Conservation (phyloP, 2,329 filamentous ascomycete genomes). For the Xylaria sp. region DNA sequence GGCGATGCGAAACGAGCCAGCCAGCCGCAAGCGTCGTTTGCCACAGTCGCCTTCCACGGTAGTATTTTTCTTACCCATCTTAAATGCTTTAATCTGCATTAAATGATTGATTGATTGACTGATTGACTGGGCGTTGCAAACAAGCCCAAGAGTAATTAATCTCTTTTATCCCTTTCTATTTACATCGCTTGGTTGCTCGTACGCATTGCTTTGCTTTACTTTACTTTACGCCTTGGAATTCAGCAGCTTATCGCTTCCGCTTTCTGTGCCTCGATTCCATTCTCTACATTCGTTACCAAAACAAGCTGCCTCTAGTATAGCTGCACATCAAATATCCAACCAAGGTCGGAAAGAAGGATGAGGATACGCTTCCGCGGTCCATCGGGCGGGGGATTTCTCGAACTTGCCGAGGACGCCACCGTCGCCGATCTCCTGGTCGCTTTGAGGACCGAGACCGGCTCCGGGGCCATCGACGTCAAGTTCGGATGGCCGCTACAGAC, state of each 20-base stretch:
- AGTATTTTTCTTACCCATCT: neutral
- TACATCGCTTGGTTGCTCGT: neutral
- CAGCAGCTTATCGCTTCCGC: neutral
- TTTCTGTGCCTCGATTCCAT: neutral
- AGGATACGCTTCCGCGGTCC: conserved; percentile 80
- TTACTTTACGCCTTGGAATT: neutral
- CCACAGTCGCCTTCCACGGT: conserved; percentile 7
- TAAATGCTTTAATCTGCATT: too few relatives aligned
- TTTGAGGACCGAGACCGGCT: conserved; percentile 71
- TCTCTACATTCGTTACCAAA: neutral
- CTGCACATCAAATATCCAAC: neutral
- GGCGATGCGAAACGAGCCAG: conserved; percentile 13
- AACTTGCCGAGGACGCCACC: conserved; percentile 74
- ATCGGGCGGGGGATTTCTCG: conserved; percentile 75
- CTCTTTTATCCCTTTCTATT: neutral
- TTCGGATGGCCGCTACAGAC: conserved; percentile 83
- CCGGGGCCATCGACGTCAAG: conserved; percentile 78
- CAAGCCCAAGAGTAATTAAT: neutral
- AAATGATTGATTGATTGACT: neutral
- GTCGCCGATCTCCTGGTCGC: conserved; percentile 68
- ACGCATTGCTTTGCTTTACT: neutral
- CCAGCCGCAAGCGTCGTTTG: conserved; percentile 6
- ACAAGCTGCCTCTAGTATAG: neutral
- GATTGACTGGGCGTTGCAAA: neutral
- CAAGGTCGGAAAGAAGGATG: conserved; percentile 63